phyloP scores from a whole-genome alignment of 2,329 filamentous ascomycete genomes.

The Penicillium sp. region DNA sequence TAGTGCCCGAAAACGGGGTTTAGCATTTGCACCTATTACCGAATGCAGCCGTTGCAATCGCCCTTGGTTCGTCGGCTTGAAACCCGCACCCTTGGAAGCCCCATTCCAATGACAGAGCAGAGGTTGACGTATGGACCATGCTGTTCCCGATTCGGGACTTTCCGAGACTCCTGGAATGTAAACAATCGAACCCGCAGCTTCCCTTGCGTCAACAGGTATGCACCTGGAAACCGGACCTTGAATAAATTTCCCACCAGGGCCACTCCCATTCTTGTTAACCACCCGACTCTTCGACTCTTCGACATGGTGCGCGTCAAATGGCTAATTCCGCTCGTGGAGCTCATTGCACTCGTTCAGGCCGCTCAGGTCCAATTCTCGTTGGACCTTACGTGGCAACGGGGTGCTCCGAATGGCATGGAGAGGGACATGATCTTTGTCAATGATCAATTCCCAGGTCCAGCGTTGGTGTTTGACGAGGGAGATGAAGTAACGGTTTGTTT shows the following conservation, averaged over 20 bases:
- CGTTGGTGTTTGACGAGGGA: slow-evolving; percentile 12
- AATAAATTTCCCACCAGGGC: not conserved
- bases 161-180: not conserved
- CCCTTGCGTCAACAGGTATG: not conserved
- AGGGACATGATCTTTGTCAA: slow-evolving; percentile 27
- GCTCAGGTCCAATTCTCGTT: slow-evolving; percentile 24
- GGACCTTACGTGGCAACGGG: slow-evolving; percentile 32
- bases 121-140: not conserved
- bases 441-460: slow-evolving; percentile 12
- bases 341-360: not conserved
- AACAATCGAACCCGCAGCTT: not conserved
- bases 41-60: not conserved
- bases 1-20: not conserved
- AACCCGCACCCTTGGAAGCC: too few relatives aligned
- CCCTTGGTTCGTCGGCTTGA: not conserved
- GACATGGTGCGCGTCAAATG: not conserved
- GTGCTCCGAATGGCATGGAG: slow-evolving; percentile 27
- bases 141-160: not conserved
- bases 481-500: slow-evolving; percentile 9
- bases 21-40: not conserved
- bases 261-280: not conserved
- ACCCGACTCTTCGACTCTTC: not conserved
- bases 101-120: too few relatives aligned
- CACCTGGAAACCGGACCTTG: not conserved
- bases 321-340: not conserved